Evolutionary conservation across 345 rosid genomes (phyloP), one percentile per base, ranked within the genome.

Genomic region (Limnanthes douglasii): DNA sequence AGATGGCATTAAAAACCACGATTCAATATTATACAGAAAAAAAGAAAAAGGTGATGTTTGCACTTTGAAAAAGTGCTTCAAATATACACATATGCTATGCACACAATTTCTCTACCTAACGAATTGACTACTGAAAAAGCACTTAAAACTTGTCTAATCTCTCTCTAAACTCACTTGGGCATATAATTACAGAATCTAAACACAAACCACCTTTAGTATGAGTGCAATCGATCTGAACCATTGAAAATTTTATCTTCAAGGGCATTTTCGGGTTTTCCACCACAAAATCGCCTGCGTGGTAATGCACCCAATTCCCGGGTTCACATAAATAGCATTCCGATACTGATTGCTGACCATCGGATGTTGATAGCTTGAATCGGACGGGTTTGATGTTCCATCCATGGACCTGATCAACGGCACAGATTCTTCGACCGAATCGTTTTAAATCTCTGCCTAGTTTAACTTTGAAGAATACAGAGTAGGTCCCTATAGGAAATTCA

Each of bases 121-220:
- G n/a, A n/a, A n/a, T n/a, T n/a, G n/a, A n/a, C n/a, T n/a, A n/a
- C n/a, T n/a, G n/a, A n/a, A n/a, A n/a, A n/a, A n/a, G n/a, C n/a
- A n/a, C n/a, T n/a, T n/a, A n/a, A n/a, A n/a, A n/a, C n/a, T n/a
- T n/a, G n/a, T n/a, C n/a, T n/a, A 63, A 46, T 50, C 51, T 50
- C 43, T 61, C 58, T 48, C 51, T 63, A 21, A 48, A 59, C 32
- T 63, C 71, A 56, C 54, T 50, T 8, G 93, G 98, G 40, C 66
- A 68, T 41, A 84, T 64, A 24, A 68, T 37, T 28, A 72, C 92
- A 24, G 75, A 74, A 54, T 90, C 95, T 46, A 90, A 49, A 37
- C 90, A 90, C 3, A 90, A 56, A 11, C 98, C 98, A 10, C 98
- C 94, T 71, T 90, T 84, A 29, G 78, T 79, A 60, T 90, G 98